Conservation (phyloP, 2,329 filamentous ascomycete species). For the Sclerotinia glacialis region DNA sequence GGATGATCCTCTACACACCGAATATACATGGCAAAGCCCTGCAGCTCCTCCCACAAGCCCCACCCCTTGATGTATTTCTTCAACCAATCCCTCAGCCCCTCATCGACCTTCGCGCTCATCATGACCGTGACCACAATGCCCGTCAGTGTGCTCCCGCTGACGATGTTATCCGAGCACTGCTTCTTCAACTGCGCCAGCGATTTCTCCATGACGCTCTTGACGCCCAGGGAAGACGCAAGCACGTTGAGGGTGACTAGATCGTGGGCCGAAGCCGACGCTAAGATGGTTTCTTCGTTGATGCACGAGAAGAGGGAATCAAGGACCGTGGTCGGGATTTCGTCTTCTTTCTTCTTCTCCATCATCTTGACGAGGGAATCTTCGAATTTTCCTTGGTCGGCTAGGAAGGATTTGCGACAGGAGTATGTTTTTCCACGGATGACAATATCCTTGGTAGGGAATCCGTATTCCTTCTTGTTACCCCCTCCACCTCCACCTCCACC, state of each 20-base stretch:
- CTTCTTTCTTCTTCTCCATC: slow-evolving; percentile 33
- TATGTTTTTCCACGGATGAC: slow-evolving; percentile 32
- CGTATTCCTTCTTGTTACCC: slow-evolving; percentile 20
- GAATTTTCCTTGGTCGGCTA: slow-evolving; percentile 33
- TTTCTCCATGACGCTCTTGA: slow-evolving; percentile 29
- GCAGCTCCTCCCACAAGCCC: slow-evolving; percentile 3
- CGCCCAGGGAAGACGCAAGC: slow-evolving; percentile 27
- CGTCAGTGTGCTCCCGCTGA: slow-evolving; percentile 14
- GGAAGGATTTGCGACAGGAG: slow-evolving; percentile 31
- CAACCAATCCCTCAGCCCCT: slow-evolving; percentile 31
- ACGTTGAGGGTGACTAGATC: slow-evolving; percentile 35
- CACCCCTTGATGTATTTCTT: slow-evolving; percentile 24
- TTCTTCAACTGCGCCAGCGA: slow-evolving; percentile 28
- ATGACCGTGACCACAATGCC: slow-evolving; percentile 27
- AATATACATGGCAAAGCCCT: neutral
- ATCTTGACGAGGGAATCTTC: slow-evolving; percentile 32
- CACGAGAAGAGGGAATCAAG: slow-evolving; percentile 32
- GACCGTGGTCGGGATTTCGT: slow-evolving; percentile 30
- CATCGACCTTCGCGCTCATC: slow-evolving; percentile 31
- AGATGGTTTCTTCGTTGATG: slow-evolving; percentile 33
- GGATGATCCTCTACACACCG: slow-evolving; percentile 20
- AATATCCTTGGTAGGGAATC: slow-evolving; percentile 34
- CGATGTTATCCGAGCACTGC: slow-evolving; percentile 12
- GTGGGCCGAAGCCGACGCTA: slow-evolving; percentile 23
- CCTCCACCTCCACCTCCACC: neutral